Evolutionary conservation across 805 yeast genomes (phyloP), one percentile per base, ranked within the genome.

Genomic region (Candida tibetensis): DNA sequence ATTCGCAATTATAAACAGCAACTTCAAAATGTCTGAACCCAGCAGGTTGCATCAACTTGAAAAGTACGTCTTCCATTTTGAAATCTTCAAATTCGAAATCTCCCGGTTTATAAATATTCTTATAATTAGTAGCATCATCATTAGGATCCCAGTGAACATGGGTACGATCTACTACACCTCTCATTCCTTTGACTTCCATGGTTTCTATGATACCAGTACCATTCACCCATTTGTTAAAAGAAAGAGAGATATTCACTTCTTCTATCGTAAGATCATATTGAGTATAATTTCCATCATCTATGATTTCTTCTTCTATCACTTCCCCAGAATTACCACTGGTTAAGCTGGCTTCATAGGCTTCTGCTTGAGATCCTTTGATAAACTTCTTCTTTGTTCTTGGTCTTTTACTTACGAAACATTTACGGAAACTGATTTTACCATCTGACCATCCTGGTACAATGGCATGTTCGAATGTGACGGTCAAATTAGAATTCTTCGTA

Each of bases 401-500:
- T 42, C 98, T 71, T 46, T 85, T 74, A 36, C 95, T 84, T 1
- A 90, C 89, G 57, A 82, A 82, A 37, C 95, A 95, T 50, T 88
- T 86, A 42, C 81, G 77, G 60, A 93, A 84, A 30, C 82, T 77
- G 37, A 93, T 86, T 45, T 79, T 84, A 2, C 96, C 95, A 46
- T 84, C 87, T 28, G 81, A 73, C 96, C 96, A 90, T 39, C 86
- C 88, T 0, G 97, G 97, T 4, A 89, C 95, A 40, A 91, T 85
- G 1, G 98, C 99, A 57, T 79, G 82, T 57, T 91, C 98, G 53
- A 93, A 93, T 0, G 86, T 81, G 6, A 93, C 96, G 0, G 83
- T 78, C 45, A 90, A 63, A 7, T 87, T 85, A 2, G 95, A 80
- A 53, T 89, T 93, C 44, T 76, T 76, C 4, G 98, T 90, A 39